These are phyloP conservation scores for Peniophora sp. DNA, from an alignment of 1,284 basidiomycete genomes.

Conservation along the genomic window DNA sequence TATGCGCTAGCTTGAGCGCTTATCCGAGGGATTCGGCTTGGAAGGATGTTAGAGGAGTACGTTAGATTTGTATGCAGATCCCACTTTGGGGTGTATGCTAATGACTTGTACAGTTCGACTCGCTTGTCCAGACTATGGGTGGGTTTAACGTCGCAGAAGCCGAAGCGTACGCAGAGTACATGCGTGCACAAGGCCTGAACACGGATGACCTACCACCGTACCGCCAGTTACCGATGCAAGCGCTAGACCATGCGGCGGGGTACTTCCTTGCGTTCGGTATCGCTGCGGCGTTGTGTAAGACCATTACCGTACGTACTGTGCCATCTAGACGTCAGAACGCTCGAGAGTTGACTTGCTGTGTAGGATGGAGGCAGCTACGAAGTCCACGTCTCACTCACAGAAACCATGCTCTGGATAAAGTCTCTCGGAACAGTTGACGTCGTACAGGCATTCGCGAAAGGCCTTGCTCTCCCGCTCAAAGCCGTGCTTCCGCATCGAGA, in stretches of 20 bases:
- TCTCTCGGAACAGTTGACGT: slow-evolving; percentile 40
- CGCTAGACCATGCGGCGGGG: slow-evolving; percentile 54
- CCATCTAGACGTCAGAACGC: background rate
- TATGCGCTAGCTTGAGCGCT: slow-evolving; percentile 51
- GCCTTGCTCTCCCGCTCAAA: slow-evolving; percentile 26
- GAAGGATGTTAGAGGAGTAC: slow-evolving; percentile 46
- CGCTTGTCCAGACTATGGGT: slow-evolving; percentile 56
- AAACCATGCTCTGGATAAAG: slow-evolving; percentile 48
- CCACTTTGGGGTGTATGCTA: too few species aligned
- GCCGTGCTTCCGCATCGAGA: slow-evolving; percentile 26
- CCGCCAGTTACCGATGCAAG: slow-evolving; percentile 53
- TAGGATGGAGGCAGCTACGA: slow-evolving; percentile 58
- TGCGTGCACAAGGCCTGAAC: slow-evolving; percentile 9
- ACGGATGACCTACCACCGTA: slow-evolving; percentile 21
- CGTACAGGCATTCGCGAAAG: slow-evolving; percentile 27
- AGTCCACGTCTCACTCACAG: slow-evolving; percentile 51
- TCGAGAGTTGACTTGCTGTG: background rate
- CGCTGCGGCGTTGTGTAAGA: slow-evolving; percentile 45
- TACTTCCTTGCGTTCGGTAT: slow-evolving; percentile 56
- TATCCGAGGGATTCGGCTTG: slow-evolving; percentile 49
- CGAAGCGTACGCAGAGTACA: slow-evolving; percentile 31
- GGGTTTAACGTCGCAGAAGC: slow-evolving; percentile 58
- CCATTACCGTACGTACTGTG: slow-evolving; percentile 34
- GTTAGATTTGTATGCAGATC: too few species aligned
- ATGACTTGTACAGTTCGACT: slow-evolving; percentile 71